A percentile compares a stretch with the other conserved stretches of the same genome.
Conservation (phyloP, 768 basidiomycete species). For the Russula earlei region DNA sequence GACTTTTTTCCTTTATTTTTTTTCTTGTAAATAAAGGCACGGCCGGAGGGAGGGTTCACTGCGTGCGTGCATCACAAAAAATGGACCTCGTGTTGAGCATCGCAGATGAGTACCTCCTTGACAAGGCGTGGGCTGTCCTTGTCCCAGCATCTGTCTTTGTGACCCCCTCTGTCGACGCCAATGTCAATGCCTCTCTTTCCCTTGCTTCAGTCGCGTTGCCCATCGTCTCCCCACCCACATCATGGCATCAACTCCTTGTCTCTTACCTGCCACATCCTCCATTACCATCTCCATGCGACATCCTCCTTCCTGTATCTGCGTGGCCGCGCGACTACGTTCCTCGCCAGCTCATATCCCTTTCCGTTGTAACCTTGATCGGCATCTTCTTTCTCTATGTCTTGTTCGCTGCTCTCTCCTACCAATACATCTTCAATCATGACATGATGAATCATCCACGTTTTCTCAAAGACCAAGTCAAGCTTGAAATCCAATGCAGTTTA, state of each 20-base stretch:
- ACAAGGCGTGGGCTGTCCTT: constrained; percentile 67
- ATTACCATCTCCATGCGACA: constrained; percentile 25
- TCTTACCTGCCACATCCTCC: constrained; percentile 51
- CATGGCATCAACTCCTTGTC: constrained; percentile 40
- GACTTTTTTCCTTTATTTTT: constrained; percentile 2
- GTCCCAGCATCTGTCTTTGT: constrained; percentile 43
- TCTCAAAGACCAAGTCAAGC: constrained; percentile 73
- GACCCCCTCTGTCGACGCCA: constrained; percentile 11
- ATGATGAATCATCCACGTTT: constrained; percentile 96
- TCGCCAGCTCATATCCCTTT: constrained; percentile 68
- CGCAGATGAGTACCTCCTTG: constrained; percentile 65
- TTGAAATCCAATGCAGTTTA: constrained; percentile 70
- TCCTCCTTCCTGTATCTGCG: constrained; percentile 42
- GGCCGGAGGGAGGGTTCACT: not conserved
- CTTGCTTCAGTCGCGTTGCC: too few species aligned
- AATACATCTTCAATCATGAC: constrained; percentile 83
- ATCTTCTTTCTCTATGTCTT: constrained; percentile 82
- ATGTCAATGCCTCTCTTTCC: too few species aligned
- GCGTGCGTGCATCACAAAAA: not conserved
- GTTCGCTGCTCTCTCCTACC: constrained; percentile 79
- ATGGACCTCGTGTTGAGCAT: constrained; percentile 83
- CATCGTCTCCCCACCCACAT: constrained; percentile 16
- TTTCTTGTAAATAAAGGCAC: not conserved
- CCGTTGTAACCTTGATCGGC: constrained; percentile 64
- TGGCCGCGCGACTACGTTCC: constrained; percentile 82